Conservation (phyloP, 2,329 filamentous ascomycete genomes). For the Exophiala oligosperma region DNA sequence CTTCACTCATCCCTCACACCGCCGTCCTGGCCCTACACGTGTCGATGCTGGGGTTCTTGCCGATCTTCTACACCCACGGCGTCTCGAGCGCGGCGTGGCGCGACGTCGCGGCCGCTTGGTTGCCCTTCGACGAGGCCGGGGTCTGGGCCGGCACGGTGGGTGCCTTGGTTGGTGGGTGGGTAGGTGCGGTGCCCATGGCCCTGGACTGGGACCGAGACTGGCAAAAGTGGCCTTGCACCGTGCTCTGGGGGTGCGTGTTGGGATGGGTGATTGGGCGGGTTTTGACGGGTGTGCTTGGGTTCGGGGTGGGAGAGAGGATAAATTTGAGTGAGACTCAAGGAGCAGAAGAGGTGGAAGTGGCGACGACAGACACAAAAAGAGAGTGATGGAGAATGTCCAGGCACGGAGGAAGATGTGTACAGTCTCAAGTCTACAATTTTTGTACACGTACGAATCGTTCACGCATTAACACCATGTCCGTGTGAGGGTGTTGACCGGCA, state of each 20-base stretch:
- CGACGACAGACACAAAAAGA: not conserved
- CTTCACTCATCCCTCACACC: slow-evolving; percentile 77
- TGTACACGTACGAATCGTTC: too few species aligned
- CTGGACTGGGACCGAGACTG: slow-evolving; percentile 98
- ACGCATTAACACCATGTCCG: too few species aligned
- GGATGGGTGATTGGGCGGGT: slow-evolving; percentile 68
- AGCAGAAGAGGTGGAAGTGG: not conserved
- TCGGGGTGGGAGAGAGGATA: slow-evolving; percentile 28
- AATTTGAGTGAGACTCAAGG: slow-evolving; percentile 28
- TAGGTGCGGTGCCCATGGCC: slow-evolving; percentile 92
- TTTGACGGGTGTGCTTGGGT: slow-evolving; percentile 17
- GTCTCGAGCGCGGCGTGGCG: slow-evolving; percentile 71
- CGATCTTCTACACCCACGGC: slow-evolving; percentile 82
- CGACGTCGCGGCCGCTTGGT: slow-evolving; percentile 65
- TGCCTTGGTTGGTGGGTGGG: slow-evolving; percentile 78
- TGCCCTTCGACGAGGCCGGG: slow-evolving; percentile 71
- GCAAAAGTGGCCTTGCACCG: slow-evolving; percentile 96
- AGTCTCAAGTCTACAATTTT: too few species aligned
- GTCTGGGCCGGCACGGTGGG: slow-evolving; percentile 82
- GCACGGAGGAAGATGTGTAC: too few species aligned
- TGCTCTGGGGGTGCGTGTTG: slow-evolving; percentile 77
- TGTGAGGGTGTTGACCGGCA: too few species aligned
- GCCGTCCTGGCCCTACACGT: slow-evolving; percentile 79
- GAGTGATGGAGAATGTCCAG: not conserved
- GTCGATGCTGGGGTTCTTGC: slow-evolving; percentile 73